Base-by-base conservation (phyloP, 1,284 basidiomycete species). In the Ustilago hordei region DNA sequence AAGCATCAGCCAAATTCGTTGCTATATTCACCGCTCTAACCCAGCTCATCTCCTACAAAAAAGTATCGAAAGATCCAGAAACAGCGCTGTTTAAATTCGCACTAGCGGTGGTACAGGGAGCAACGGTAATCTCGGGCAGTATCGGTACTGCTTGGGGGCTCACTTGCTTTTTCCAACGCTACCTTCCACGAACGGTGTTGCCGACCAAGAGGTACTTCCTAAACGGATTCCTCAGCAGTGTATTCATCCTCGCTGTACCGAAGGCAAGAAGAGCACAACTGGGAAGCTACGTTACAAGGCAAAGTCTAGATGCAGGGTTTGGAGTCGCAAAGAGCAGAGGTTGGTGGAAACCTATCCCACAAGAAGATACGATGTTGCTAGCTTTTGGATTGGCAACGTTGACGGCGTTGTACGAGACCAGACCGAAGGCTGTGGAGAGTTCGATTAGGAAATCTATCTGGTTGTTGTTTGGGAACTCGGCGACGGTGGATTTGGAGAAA, bases 131-230 rank as follows among this genome's bases (percentile, higher is more conserved):
- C 38, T 75, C 66, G 7, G 82, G 82, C 4, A 62, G 56, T 19
- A 81, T 84, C 43, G 78, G 81, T 3, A 78, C 81, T 4, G 80
- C 80, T 0, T 84, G 82, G 82, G 81, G 71, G 8, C 39, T 82
- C 1, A 78, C 68, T 5, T 84, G 82, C 60, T 70, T 81, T 36
- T 82, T 79, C 64, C 82, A 84, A 52, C 75, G 81, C 17, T 83
- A 78, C 23, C 75, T 84, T 11, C 82, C 82, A 1, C 53, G 71
- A 4, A 83, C 68, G 17, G 52, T 80, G 3, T 50, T 84, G 1
- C 82, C 82, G 4, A 55, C 62, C 0, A 23, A 45, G 6, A 43
- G 82, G 7, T 84, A 76, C 65, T 83, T 83, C 57, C 43, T 84
- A 4, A 81, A 80, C 55, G 82, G 82, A 3, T 77, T 82, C 60